Evolutionary conservation across 139 green algal genomes (phyloP).

Genomic region (Pseudopediastrum boryanum): DNA sequence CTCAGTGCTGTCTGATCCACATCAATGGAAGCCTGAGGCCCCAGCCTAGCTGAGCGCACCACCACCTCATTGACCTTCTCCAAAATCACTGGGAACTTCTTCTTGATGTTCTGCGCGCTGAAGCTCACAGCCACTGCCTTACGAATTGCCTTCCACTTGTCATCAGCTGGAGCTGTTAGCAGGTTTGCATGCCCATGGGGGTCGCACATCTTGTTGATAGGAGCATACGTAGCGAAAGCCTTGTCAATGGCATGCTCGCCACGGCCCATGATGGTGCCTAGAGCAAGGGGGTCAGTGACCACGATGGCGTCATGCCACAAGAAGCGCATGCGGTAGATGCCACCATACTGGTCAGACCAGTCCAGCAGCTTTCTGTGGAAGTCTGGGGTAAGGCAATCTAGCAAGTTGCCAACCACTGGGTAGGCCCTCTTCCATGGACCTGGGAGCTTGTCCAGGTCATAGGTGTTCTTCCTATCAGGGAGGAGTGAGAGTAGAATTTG

Average conservation of each 20-base stretch:
- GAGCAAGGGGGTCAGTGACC: constrained; percentile 49
- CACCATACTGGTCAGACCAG: constrained; percentile 57
- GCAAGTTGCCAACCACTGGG: constrained; percentile 56
- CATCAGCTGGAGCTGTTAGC: constrained; percentile 57
- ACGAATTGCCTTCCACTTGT: constrained; percentile 56
- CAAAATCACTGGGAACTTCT: constrained; percentile 54
- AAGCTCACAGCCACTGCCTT: constrained; percentile 64
- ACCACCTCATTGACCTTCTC: constrained; percentile 16
- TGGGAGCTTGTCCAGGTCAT: constrained; percentile 48
- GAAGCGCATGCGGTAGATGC: constrained; percentile 42
- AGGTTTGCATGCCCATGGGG: constrained; percentile 54
- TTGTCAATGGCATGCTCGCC: constrained; percentile 56
- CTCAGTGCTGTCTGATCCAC: constrained; percentile 59
- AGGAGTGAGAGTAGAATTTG: too few species aligned
- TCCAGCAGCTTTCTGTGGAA: constrained; percentile 52
- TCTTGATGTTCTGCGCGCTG: constrained; percentile 50
- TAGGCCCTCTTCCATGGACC: constrained; percentile 46
- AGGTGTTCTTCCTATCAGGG: neutral
- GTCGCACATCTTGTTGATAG: constrained; percentile 56
- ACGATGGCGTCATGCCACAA: constrained; percentile 48
- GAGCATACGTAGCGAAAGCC: constrained; percentile 32
- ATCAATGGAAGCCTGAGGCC: constrained; percentile 11
- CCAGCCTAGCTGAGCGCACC: constrained; percentile 5
- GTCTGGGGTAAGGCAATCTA: constrained; percentile 48
- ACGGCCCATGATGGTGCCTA: constrained; percentile 51